Evolutionary conservation across 345 rosid genomes (phyloP).

Genomic region (Brassica carinata): DNA sequence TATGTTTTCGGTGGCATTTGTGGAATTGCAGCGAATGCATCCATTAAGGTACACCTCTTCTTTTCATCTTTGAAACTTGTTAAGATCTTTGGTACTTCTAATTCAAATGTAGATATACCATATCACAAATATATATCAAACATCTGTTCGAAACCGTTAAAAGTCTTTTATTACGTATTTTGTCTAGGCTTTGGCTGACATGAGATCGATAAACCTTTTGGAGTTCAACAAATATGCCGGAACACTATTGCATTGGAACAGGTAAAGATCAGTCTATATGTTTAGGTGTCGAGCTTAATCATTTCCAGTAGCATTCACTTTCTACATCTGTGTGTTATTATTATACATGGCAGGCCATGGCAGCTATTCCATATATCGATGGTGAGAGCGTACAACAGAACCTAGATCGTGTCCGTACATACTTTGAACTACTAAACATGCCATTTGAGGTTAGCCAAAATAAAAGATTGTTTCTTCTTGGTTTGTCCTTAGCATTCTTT

Average conservation of each 20-base stretch:
- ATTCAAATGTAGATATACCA: neutral
- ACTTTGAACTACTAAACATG: conserved; percentile 91
- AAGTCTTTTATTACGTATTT: neutral
- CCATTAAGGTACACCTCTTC: conserved; percentile 68
- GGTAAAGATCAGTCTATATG: conserved; percentile 46
- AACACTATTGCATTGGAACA: conserved; percentile 96
- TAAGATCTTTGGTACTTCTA: neutral
- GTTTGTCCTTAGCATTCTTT: conserved; percentile 7
- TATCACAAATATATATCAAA: neutral
- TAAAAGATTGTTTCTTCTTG: neutral
- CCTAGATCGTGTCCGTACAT: conserved; percentile 85
- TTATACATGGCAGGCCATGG: conserved; percentile 68
- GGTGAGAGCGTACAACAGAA: conserved; percentile 72
- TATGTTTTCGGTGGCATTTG: conserved; percentile 98
- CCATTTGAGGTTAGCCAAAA: conserved; percentile 73
- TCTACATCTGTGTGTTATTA: conserved; percentile 12
- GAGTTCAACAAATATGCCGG: conserved; percentile 98
- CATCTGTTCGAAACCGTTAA: conserved; percentile 12
- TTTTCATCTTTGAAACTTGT: neutral
- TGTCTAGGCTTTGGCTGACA: conserved; percentile 75
- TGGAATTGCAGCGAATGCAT: conserved; percentile 78
- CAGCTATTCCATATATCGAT: conserved; percentile 87
- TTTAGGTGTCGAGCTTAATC: neutral
- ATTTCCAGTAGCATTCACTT: neutral
- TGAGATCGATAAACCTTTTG: conserved; percentile 89